These are phyloP conservation scores for Aurinia saxatilis DNA, from an alignment of 345 rosid genomes.

Conservation along the genomic window DNA sequence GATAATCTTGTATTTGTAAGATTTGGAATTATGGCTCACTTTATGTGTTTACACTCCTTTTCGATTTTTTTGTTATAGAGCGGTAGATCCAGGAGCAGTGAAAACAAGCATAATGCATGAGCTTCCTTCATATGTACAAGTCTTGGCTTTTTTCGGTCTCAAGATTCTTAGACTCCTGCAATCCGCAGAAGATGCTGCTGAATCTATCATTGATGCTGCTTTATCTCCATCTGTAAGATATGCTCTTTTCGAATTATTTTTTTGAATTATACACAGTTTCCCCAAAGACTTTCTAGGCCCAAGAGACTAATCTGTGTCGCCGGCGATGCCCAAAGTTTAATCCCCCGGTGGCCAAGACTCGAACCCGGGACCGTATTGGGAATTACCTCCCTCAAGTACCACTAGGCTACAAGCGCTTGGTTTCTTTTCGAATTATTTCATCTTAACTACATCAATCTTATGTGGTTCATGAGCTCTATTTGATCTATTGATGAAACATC, in stretches of 20 bases:
- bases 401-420: too few species aligned
- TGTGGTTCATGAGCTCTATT: slow-evolving; percentile 5
- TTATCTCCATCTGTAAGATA: slow-evolving; percentile 72
- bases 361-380: too few species aligned
- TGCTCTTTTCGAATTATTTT: too few species aligned
- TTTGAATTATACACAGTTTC: too few species aligned
- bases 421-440: not conserved
- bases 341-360: too few species aligned
- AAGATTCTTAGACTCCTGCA: slow-evolving; percentile 54
- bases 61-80: slow-evolving; percentile 31
- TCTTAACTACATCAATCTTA: slow-evolving; percentile 6
- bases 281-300: too few species aligned
- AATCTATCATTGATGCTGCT: slow-evolving; percentile 69
- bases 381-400: too few species aligned
- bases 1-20: too few species aligned
- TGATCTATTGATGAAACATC: not conserved
- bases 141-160: slow-evolving; percentile 35
- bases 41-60: not conserved
- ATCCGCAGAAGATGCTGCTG: slow-evolving; percentile 51
- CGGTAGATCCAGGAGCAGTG: slow-evolving; percentile 86
- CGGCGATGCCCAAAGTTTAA: too few species aligned
- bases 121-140: slow-evolving; percentile 52
- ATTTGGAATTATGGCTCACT: not conserved
- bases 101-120: slow-evolving; percentile 88
- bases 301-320: too few species aligned